Evolutionary conservation across 495 filamentous ascomycete genomes (phyloP), one percentile per base, ranked within the genome.

Genomic region (Durotheca rogersii): DNA sequence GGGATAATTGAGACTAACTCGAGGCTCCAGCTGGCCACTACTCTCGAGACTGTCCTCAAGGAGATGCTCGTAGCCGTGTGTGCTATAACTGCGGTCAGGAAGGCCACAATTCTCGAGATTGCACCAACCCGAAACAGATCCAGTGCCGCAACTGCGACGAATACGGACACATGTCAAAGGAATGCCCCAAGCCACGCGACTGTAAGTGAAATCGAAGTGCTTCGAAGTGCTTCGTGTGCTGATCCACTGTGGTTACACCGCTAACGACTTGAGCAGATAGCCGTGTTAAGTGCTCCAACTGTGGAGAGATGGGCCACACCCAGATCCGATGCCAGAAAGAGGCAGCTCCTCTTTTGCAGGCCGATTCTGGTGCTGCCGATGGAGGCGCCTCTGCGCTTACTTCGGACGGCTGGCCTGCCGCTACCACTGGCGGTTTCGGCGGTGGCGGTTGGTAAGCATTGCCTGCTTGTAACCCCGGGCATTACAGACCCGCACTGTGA

Each of bases 131-230:
- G 30, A 68, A 68, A 29, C 68, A 70, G 27, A 53, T 69, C 11
- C 65, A 72, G 32, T 97, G 92, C 75, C 80, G 79, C 53, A 90
- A 92, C 69, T 98, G 93, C 66, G 78, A 82, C 41, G 60, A 79
- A 48, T 76, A 72, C 21, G 91, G 91, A 0, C 91, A 96, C 55
- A 67, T 76, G 33, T 72, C 73, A 32, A 83, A 81, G 33, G 87
- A 90, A 4, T 95, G 91, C 64, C 78, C 87, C 0, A 76, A 86
- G 73, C 86, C 87, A 3, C 81, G 77, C 34, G 86, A 95, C 58
- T 89, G 84, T 72, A 67, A 72, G 72, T 68, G 15, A 3, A 7
- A 7, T 40, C 19, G 20, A 34, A 14, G 12, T 0, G 12, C 9
- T 27, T 27, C 23, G 9, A 9, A n/a, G n/a, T n/a, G n/a, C n/a